Percentiles rank a stretch among this genome's conserved stretches.
Evolutionary conservation across 805 yeast genomes (phyloP).

Genomic region (Nakazawaea pomicola): DNA sequence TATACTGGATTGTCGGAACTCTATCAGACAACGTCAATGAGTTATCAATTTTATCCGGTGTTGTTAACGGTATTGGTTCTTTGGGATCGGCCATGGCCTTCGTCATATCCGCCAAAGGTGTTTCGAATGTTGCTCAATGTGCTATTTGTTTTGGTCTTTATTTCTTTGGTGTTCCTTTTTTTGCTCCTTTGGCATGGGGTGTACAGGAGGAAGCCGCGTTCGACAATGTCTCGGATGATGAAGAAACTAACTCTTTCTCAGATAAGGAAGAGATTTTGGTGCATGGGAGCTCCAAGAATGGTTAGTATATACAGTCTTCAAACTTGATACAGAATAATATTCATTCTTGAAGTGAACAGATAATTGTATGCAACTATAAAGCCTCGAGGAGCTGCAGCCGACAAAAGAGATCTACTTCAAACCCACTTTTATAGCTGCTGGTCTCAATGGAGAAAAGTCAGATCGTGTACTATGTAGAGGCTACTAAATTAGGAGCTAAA

Average conservation of each 20-base stretch:
- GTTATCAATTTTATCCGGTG: neutral
- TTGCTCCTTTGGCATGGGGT: neutral
- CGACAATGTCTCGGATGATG: neutral
- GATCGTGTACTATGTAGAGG: neutral
- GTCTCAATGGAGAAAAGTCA: neutral
- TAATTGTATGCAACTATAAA: no score
- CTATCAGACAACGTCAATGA: neutral
- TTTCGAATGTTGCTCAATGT: neutral
- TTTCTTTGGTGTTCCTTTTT: neutral
- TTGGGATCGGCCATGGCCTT: neutral
- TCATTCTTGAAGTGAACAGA: no score
- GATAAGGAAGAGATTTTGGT: neutral
- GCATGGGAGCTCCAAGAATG: neutral
- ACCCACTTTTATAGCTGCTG: neutral
- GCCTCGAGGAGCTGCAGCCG: no score
- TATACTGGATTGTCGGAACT: neutral
- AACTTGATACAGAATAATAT: no score
- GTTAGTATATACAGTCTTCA: no score
- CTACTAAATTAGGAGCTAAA: neutral
- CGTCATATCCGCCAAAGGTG: neutral
- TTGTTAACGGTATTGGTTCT: neutral
- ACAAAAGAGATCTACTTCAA: no score
- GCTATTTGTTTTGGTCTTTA: neutral
- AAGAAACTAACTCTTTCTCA: neutral
- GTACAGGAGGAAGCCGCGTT: neutral